Evolutionary conservation across 2,329 filamentous ascomycete genomes (phyloP), one percentile per base, ranked within the genome.

Genomic region (Aspergillus neoniger): DNA sequence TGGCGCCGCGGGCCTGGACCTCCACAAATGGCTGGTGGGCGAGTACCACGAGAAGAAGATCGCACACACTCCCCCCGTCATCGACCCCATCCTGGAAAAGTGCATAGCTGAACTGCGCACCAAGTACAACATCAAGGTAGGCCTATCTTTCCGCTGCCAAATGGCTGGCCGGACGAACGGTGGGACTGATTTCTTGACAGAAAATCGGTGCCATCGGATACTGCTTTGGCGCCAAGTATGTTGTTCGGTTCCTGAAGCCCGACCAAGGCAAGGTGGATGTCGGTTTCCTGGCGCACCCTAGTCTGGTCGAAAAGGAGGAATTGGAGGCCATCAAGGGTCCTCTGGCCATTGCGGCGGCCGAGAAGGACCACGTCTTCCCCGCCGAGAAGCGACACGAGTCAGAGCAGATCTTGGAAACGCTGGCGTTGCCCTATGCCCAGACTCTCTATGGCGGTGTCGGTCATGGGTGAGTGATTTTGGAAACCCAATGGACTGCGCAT

Each of bases 261-360:
- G 82, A 77, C 36, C 71, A 80, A 57, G 85, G 85, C 60, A 59
- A 47, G 10, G 83, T 92, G 62, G 81, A 89, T 59, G 89, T 83
- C 49, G 90, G 88, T 39, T 92, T 83, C 74, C 74, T 87, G 14
- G 90, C 90, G 1, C 91, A 93, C 74, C 90, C 90, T 0, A 88
- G 85, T 50, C 91, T 91, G 63, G 87, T 93, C 12, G 80, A 85
- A 0, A 79, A 83, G 59, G 83, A 84, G 0, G 88, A 91, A 76
- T 80, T 91, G 55, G 77, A 78, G 14, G 83, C 81, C 43, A 87
- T 91, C 69, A 81, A 79, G 7, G 86, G 84, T 0, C 88, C 88
- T 0, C 74, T 91, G 2, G 85, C 85, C 49, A 89, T 91, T 70
- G 80, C 86, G 17, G 86, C 77, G 38, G 77, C 55, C 63, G 85